Conservation (phyloP, 1,284 basidiomycete species). For the Testicularia cyperi region DNA sequence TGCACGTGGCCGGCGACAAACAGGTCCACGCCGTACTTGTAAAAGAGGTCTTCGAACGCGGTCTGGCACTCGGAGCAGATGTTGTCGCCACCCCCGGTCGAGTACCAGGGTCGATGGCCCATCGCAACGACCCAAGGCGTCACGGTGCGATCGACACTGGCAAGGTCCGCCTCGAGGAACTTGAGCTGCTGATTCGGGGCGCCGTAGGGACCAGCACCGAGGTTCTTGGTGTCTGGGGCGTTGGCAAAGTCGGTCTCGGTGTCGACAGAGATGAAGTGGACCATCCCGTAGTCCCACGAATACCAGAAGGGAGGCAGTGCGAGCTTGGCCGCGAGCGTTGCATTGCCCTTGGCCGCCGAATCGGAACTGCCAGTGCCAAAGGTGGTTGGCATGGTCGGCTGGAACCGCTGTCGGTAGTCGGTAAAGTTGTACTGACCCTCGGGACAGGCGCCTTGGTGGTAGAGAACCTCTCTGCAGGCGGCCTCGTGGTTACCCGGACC, state of each 20-base stretch:
- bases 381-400: constrained; percentile 32
- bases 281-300: constrained; percentile 43
- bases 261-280: constrained; percentile 43
- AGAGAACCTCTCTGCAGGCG: constrained; percentile 13
- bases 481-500: constrained; percentile 48
- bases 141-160: constrained; percentile 57
- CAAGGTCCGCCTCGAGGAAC: constrained; percentile 56
- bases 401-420: constrained; percentile 28
- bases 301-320: constrained; percentile 39
- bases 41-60: constrained; percentile 59
- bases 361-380: constrained; percentile 13
- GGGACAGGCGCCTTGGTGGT: constrained; percentile 24
- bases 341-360: constrained; percentile 3
- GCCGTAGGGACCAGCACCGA: constrained; percentile 21
- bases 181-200: constrained; percentile 26
- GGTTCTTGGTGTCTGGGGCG: constrained; percentile 36
- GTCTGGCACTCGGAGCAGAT: constrained; percentile 54
- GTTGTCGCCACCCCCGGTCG: constrained; percentile 29
- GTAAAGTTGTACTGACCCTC: constrained; percentile 45
- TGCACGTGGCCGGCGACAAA: constrained; percentile 60
- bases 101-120: constrained; percentile 57
- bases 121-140: constrained; percentile 61
- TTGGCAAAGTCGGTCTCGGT: constrained; percentile 46
- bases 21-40: constrained; percentile 59
- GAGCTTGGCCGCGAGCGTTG: constrained; percentile 4